Conservation (phyloP, 768 basidiomycete species). For the Mycena pura region DNA sequence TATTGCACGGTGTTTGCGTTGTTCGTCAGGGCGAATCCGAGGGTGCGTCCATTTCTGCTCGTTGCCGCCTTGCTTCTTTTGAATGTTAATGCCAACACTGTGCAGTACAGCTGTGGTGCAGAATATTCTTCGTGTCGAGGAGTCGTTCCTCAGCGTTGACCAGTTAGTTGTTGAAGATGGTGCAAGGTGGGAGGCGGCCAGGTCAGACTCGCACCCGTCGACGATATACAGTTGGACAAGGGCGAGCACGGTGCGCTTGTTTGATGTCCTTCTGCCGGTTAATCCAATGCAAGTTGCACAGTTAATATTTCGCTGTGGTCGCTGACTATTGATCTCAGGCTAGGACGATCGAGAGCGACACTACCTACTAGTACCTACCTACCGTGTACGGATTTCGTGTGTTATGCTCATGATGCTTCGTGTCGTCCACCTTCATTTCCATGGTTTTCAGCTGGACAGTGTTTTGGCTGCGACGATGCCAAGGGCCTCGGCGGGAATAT, state of each 20-base stretch:
- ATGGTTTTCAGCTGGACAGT: conserved; percentile 63
- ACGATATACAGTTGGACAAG: conserved; percentile 75
- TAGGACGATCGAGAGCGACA: conserved; percentile 72
- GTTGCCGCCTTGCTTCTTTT: too few species aligned
- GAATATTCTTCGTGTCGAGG: conserved; percentile 83
- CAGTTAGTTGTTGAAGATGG: conserved; percentile 50
- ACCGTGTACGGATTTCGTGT: conserved; percentile 51
- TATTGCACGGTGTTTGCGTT: conserved; percentile 64
- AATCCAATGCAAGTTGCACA: too few species aligned
- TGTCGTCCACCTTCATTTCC: too few species aligned
- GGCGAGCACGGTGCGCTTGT: conserved; percentile 50
- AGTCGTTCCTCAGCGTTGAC: conserved; percentile 75
- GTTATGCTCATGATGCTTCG: not conserved
- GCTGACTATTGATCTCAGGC: too few species aligned
- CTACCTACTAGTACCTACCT: too few species aligned
- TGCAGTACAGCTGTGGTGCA: too few species aligned
- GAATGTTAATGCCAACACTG: too few species aligned
- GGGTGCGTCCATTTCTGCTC: conserved; percentile 51
- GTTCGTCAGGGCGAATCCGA: conserved; percentile 80
- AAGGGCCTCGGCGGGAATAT: conserved; percentile 71
- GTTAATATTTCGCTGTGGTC: too few species aligned
- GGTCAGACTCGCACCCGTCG: conserved; percentile 81
- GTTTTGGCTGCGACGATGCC: conserved; percentile 78
- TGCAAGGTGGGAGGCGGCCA: conserved; percentile 61
- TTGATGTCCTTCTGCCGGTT: too few species aligned